phyloP scores from a whole-genome alignment of 164 flowering plant genomes.

The Cinnamomum chago region DNA sequence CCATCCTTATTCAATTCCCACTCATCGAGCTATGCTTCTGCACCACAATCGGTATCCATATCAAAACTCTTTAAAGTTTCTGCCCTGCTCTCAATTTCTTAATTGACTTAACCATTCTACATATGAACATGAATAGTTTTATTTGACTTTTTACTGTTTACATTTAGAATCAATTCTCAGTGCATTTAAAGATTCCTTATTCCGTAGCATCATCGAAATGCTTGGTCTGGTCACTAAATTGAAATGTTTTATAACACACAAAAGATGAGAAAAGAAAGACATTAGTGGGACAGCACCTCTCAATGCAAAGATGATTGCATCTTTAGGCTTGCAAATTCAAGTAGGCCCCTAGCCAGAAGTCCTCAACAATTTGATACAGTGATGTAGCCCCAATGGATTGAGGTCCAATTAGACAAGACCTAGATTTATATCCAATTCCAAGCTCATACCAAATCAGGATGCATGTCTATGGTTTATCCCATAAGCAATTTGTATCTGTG shows the following conservation, averaged over 20 bases:
- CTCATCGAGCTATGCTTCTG: conserved; percentile 49
- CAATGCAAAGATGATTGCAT: no score
- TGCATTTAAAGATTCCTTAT: neutral
- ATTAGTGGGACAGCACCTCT: neutral
- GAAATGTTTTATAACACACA: neutral
- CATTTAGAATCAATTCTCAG: neutral
- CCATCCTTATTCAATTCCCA: conserved; percentile 92
- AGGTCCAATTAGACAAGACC: no score
- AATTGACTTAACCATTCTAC: neutral
- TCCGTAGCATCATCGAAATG: neutral
- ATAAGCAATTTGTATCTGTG: no score
- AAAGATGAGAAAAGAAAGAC: neutral
- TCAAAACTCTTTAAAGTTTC: neutral
- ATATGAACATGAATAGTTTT: neutral
- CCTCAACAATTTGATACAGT: no score
- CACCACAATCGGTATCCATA: conserved; percentile 49
- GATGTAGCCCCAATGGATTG: no score
- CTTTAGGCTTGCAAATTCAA: no score
- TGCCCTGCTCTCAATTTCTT: neutral
- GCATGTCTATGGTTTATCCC: no score
- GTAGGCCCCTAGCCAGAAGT: no score
- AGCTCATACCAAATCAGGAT: no score
- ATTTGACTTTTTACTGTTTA: neutral
- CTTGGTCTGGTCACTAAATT: neutral
- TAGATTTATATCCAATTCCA: no score